These are phyloP conservation scores for Clitopilus hobsonii DNA, from an alignment of 768 basidiomycete genomes.

Conservation along the genomic window DNA sequence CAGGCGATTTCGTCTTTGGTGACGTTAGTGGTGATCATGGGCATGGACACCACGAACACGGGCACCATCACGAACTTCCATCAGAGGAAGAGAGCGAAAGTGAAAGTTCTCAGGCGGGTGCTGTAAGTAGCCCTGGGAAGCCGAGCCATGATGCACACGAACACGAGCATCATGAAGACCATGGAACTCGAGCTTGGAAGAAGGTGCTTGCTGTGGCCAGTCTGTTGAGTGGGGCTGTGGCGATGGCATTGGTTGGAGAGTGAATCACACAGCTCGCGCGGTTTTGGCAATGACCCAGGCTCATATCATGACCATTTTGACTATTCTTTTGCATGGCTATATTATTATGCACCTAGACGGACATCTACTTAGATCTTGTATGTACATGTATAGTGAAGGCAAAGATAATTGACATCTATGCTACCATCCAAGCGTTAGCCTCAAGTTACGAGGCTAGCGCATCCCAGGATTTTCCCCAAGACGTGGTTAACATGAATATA, in stretches of 20 bases:
- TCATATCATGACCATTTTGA: too few relatives aligned
- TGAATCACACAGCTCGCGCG: too few relatives aligned
- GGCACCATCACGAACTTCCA: conserved; percentile 15
- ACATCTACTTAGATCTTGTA: too few relatives aligned
- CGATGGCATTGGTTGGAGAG: conserved; percentile 56
- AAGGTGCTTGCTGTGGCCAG: conserved; percentile 58
- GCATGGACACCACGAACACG: conserved; percentile 14
- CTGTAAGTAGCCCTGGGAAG: background rate
- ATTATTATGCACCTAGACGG: too few relatives aligned
- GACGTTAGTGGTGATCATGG: conserved; percentile 38
- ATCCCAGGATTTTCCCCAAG: too few relatives aligned
- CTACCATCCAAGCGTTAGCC: too few relatives aligned
- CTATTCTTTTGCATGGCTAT: too few relatives aligned
- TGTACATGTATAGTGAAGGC: too few relatives aligned
- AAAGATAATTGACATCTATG: too few relatives aligned
- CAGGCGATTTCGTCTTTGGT: conserved; percentile 80
- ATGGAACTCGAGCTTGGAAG: conserved; percentile 19
- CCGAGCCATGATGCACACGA: conserved; percentile 9
- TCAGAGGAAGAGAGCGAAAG: background rate
- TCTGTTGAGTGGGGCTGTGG: conserved; percentile 53
- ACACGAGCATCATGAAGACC: conserved; percentile 11
- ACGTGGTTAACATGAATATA: too few relatives aligned
- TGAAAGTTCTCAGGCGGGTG: background rate
- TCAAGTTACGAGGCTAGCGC: too few relatives aligned
- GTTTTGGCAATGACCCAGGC: too few relatives aligned